A percentile compares a stretch with the other conserved stretches of the same genome.
Evolutionary conservation across 257 asterid species (phyloP).

Genomic region (Galeopsis tetrahit): DNA sequence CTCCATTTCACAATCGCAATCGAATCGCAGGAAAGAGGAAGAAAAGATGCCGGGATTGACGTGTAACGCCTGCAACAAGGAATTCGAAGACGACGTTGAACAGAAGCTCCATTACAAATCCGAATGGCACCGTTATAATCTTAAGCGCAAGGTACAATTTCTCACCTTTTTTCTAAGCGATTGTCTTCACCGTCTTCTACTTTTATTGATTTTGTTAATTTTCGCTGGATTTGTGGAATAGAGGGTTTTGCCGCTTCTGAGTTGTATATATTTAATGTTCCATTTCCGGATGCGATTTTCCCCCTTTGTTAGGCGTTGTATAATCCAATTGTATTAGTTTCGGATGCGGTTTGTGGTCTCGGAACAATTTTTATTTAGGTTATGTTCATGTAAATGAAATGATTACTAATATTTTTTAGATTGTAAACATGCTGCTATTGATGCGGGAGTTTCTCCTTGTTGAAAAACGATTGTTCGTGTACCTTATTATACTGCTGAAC

Average conservation of each 20-base stretch:
- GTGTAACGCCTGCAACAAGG: conserved; percentile 92
- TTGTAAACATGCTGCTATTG: conserved; percentile 4
- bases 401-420: background rate
- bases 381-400: conserved; percentile 11
- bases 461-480: conserved; percentile 2
- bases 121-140: conserved; percentile 98
- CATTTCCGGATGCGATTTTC: background rate
- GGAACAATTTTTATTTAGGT: conserved; percentile 8
- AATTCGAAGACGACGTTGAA: conserved; percentile 64
- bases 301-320: background rate
- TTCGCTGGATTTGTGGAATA: background rate
- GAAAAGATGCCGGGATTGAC: conserved; percentile 58
- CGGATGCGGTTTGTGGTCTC: background rate
- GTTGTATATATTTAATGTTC: background rate
- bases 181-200: background rate
- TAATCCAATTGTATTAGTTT: background rate
- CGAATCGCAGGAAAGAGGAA: conserved; percentile 7
- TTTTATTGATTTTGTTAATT: background rate
- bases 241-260: background rate
- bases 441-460: background rate
- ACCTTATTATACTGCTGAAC: background rate
- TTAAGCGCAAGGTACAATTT: conserved; percentile 83
- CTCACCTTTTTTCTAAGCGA: background rate
- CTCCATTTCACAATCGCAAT: background rate
- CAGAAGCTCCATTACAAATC: conserved; percentile 91